phyloP scores from a whole-genome alignment of 2,329 filamentous ascomycete species.

The Exophiala sp. region DNA sequence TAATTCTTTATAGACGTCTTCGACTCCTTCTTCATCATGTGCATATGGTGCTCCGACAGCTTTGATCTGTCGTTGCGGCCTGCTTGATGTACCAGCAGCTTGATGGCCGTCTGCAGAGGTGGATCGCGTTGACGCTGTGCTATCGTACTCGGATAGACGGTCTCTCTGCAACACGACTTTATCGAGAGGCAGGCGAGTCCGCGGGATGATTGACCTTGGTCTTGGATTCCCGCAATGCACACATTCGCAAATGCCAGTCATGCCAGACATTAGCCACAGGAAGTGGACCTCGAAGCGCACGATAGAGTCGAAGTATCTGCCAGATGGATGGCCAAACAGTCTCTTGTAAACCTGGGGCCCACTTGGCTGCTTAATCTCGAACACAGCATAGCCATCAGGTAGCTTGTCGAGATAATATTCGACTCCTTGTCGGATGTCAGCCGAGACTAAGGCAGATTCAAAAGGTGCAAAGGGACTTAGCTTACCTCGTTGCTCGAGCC shows the following conservation, averaged over 20 bases:
- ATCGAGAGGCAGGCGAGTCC: slow-evolving; percentile 18
- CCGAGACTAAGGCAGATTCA: too few relatives aligned
- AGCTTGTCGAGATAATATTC: slow-evolving; percentile 49
- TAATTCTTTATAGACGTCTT: slow-evolving; percentile 48
- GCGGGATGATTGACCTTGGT: slow-evolving; percentile 1
- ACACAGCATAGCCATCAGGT: slow-evolving; percentile 51
- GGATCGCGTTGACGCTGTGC: slow-evolving; percentile 11
- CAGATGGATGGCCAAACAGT: slow-evolving; percentile 52
- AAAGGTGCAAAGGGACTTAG: too few relatives aligned
- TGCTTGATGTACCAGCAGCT: slow-evolving; percentile 13
- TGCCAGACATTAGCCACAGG: slow-evolving; percentile 48
- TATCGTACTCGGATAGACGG: slow-evolving; percentile 2
- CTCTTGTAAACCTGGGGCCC: slow-evolving; percentile 47
- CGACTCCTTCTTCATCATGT: slow-evolving; percentile 48
- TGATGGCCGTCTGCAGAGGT: slow-evolving; percentile 14
- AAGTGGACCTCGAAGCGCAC: slow-evolving; percentile 54
- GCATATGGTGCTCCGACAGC: slow-evolving; percentile 21
- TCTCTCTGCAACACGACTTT: background rate
- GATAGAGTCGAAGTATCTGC: slow-evolving; percentile 49
- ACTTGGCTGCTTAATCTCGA: slow-evolving; percentile 43
- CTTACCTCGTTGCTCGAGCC: slow-evolving; percentile 19
- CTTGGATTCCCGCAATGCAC: slow-evolving; percentile 39
- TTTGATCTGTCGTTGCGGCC: slow-evolving; percentile 24
- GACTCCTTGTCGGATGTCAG: too few relatives aligned
- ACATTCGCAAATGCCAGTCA: slow-evolving; percentile 45